Conservation (phyloP, 31 red algal genomes). For the Endocladia muricata region DNA sequence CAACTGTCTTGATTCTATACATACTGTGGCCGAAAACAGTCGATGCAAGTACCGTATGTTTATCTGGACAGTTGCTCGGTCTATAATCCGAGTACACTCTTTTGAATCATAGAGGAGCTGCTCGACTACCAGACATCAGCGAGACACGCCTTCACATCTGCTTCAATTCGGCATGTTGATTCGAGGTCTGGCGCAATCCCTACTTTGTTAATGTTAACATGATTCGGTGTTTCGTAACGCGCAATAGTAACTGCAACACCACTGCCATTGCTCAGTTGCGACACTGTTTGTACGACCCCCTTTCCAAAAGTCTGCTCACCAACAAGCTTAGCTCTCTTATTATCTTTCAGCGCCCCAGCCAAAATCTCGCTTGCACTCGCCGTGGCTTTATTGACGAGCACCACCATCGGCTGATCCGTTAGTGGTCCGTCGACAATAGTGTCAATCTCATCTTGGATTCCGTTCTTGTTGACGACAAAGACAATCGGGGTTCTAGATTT, state of each 20-base stretch:
- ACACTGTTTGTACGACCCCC: slow-evolving; percentile 96
- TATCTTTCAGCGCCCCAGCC: slow-evolving; percentile 91
- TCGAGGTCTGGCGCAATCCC: slow-evolving; percentile 76
- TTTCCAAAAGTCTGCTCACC: slow-evolving; percentile 97
- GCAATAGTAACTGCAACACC: slow-evolving; percentile 89
- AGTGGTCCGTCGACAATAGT: slow-evolving; percentile 33
- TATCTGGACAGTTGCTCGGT: too few species aligned
- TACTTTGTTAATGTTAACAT: slow-evolving; percentile 91
- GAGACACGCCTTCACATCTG: slow-evolving; percentile 63
- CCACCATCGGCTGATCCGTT: slow-evolving; percentile 42
- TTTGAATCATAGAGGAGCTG: too few species aligned
- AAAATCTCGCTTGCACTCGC: slow-evolving; percentile 98
- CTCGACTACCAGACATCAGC: slow-evolving; percentile 13
- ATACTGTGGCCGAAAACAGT: too few species aligned
- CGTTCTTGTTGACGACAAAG: slow-evolving; percentile 77
- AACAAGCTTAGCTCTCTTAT: slow-evolving; percentile 68
- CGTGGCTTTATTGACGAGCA: slow-evolving; percentile 89
- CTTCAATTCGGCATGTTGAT: slow-evolving; percentile 41
- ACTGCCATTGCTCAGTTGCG: slow-evolving; percentile 84
- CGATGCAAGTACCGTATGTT: too few species aligned
- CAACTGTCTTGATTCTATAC: too few species aligned
- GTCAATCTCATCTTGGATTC: slow-evolving; percentile 64
- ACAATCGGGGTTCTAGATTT: slow-evolving; percentile 69
- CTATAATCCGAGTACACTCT: too few species aligned
- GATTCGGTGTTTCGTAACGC: slow-evolving; percentile 82